These are phyloP conservation scores for Oxytropis ochrocephala DNA, from an alignment of 306 rosid species.

Conservation along the genomic window DNA sequence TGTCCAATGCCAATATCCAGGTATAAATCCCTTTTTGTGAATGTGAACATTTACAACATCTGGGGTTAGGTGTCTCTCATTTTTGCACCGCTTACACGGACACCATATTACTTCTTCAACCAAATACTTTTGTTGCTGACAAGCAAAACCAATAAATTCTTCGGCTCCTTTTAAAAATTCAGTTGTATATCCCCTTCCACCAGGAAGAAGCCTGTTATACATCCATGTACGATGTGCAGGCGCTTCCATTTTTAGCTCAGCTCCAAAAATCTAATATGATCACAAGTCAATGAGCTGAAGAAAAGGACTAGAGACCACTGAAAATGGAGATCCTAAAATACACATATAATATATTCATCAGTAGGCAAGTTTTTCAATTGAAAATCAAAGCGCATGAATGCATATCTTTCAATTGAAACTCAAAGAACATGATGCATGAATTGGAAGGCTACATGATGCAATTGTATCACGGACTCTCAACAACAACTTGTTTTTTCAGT, in stretches of 20 bases:
- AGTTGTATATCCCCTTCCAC: background rate
- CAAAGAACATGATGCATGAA: too few species aligned
- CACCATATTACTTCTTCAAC: background rate
- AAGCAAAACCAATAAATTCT: constrained; percentile 5
- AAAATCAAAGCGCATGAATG: too few species aligned
- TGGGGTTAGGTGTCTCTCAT: background rate
- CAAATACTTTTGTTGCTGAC: background rate
- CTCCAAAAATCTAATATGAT: too few species aligned
- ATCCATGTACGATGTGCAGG: background rate
- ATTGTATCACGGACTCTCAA: too few species aligned
- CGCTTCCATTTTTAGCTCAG: background rate
- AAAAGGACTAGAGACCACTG: too few species aligned
- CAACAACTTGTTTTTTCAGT: too few species aligned
- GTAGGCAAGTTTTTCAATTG: too few species aligned
- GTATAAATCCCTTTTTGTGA: background rate
- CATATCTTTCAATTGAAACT: too few species aligned
- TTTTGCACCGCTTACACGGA: background rate
- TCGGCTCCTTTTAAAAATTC: background rate
- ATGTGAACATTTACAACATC: background rate
- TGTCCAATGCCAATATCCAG: background rate
- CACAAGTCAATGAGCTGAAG: too few species aligned
- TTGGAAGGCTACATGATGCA: too few species aligned
- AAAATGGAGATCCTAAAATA: too few species aligned
- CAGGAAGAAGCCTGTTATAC: constrained; percentile 5
- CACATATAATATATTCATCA: too few species aligned